These are phyloP conservation scores for Hyphopichia homilentoma DNA, from an alignment of 805 yeast genomes.

Conservation along the genomic window DNA sequence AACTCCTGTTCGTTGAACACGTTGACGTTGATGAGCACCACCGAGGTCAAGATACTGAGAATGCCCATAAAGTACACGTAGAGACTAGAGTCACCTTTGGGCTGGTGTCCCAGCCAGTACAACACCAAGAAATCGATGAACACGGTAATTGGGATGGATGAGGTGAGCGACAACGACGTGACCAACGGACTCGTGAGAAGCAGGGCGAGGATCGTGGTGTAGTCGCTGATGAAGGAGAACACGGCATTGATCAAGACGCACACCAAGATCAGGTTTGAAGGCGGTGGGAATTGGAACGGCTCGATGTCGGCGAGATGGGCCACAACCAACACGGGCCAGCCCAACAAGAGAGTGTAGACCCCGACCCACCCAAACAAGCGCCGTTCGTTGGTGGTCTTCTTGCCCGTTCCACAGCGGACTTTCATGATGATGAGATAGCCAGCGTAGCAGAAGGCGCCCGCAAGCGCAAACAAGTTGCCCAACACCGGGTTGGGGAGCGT, in stretches of 20 bases:
- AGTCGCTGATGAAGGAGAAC: conserved; percentile 47
- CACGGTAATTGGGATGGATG: conserved; percentile 51
- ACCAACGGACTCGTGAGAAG: conserved; percentile 52
- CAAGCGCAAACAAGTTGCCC: conserved; percentile 44
- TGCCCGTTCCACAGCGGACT: conserved; percentile 40
- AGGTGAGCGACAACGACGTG: conserved; percentile 47
- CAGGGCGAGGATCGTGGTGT: conserved; percentile 47
- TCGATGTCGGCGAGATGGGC: conserved; percentile 39
- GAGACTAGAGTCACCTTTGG: conserved; percentile 14
- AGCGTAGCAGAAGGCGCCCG: conserved; percentile 47
- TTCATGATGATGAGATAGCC: conserved; percentile 42
- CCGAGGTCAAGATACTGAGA: conserved; percentile 42
- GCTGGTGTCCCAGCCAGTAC: conserved; percentile 16
- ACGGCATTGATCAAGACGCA: conserved; percentile 40
- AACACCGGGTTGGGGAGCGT: conserved; percentile 25
- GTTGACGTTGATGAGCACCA: conserved; percentile 43
- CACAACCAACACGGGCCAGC: conserved; percentile 35
- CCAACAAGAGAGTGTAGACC: conserved; percentile 32
- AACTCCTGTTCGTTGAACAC: conserved; percentile 41
- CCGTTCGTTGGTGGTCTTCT: conserved; percentile 43
- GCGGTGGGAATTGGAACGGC: conserved; percentile 39
- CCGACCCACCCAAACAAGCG: conserved; percentile 48
- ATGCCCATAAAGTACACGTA: conserved; percentile 44
- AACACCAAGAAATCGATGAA: conserved; percentile 42
- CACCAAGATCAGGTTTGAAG: conserved; percentile 25